Percentiles rank a stretch among this genome's conserved stretches.
Evolutionary conservation across 1,284 basidiomycete species (phyloP).

Genomic region (Thelephora terrestris): DNA sequence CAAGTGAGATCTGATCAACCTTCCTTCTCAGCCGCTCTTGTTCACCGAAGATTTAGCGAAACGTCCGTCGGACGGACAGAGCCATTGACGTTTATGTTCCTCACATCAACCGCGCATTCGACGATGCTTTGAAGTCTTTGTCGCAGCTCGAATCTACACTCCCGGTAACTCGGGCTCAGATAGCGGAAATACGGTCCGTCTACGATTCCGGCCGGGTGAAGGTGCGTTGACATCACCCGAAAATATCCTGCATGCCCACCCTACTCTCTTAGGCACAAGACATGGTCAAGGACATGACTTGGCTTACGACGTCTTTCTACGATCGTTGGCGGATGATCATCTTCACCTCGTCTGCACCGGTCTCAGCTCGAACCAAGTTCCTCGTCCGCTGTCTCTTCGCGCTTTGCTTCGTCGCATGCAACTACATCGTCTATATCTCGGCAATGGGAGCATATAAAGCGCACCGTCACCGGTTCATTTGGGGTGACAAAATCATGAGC

Average conservation of each 20-base stretch:
- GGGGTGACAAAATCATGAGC: slow-evolving; percentile 67
- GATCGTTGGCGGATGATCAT: slow-evolving; percentile 61
- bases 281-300: slow-evolving; percentile 49
- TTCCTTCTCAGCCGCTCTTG: not conserved
- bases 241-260: slow-evolving; percentile 7
- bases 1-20: slow-evolving; percentile 30
- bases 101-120: slow-evolving; percentile 44
- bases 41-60: slow-evolving; percentile 32
- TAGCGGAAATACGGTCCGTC: slow-evolving; percentile 44
- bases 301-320: slow-evolving; percentile 66
- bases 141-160: slow-evolving; percentile 41
- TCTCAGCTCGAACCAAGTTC: slow-evolving; percentile 54
- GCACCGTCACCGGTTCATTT: slow-evolving; percentile 59
- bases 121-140: slow-evolving; percentile 44
- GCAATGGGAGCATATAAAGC: slow-evolving; percentile 56
- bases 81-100: slow-evolving; percentile 49
- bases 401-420: slow-evolving; percentile 41
- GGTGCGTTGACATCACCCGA: slow-evolving; percentile 23
- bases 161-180: slow-evolving; percentile 48
- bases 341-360: slow-evolving; percentile 58
- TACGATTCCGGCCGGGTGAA: slow-evolving; percentile 64
- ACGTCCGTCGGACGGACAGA: slow-evolving; percentile 43
- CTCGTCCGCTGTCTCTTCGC: slow-evolving; percentile 50
- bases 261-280: slow-evolving; percentile 37
- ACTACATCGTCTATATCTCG: slow-evolving; percentile 51